phyloP scores from a whole-genome alignment of 1,284 basidiomycete genomes.

The Taiwanofungus camphoratus region DNA sequence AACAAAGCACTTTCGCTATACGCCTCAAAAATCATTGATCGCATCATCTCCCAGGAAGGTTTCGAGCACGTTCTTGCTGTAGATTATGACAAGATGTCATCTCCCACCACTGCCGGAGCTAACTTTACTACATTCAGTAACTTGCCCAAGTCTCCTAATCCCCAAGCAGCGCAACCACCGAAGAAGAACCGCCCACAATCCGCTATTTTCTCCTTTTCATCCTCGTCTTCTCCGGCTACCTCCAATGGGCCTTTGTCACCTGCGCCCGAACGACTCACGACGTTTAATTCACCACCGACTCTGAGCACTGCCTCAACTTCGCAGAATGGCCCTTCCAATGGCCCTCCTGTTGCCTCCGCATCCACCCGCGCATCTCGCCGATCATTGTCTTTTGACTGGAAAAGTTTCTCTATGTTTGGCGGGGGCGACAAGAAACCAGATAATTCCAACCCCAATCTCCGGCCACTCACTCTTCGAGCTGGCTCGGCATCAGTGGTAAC shows the following conservation, averaged over 20 bases:
- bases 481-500: slow-evolving; percentile 50
- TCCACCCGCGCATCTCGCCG: slow-evolving; percentile 51
- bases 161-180: slow-evolving; percentile 26
- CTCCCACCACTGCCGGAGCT: slow-evolving; percentile 16
- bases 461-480: slow-evolving; percentile 68
- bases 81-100: slow-evolving; percentile 67
- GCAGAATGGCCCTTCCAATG: slow-evolving; percentile 22
- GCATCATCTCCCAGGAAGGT: slow-evolving; percentile 90
- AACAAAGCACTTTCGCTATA: slow-evolving; percentile 93
- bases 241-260: slow-evolving; percentile 16
- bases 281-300: slow-evolving; percentile 34
- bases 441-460: slow-evolving; percentile 41
- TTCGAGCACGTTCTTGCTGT: slow-evolving; percentile 90
- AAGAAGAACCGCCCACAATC: slow-evolving; percentile 57
- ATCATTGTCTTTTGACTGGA: slow-evolving; percentile 80
- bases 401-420: slow-evolving; percentile 62
- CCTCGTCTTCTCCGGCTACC: slow-evolving; percentile 31
- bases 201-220: slow-evolving; percentile 42
- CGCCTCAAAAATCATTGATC: slow-evolving; percentile 93
- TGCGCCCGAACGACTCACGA: slow-evolving; percentile 29
- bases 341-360: slow-evolving; percentile 18
- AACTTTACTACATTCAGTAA: slow-evolving; percentile 25
- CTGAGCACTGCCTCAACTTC: slow-evolving; percentile 24
- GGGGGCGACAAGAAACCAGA: slow-evolving; percentile 57
- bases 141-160: slow-evolving; percentile 24